Base-by-base conservation (phyloP, 2,329 filamentous ascomycete species). In the Pseudopyricularia cyperi region DNA sequence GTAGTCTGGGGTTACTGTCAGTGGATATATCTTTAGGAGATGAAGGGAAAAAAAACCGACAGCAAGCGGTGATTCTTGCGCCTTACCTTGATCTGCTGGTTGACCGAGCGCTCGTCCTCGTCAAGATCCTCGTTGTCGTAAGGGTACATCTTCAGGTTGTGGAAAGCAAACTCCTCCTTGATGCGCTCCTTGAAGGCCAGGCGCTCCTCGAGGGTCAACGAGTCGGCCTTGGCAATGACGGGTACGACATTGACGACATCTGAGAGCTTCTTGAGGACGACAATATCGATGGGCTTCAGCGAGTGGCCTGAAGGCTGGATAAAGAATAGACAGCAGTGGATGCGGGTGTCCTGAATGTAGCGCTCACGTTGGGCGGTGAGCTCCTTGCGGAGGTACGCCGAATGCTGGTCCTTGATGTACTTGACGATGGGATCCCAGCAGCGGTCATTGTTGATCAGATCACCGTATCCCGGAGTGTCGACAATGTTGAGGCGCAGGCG, bases 381-480 rank as follows among this genome's bases (percentile, higher is more conserved):
- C 73, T 98, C 93, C 80, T 98, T 98, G 72, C 93, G 88, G 62
- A 98, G 83, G 76, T 97, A 98, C 64, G 93, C 91, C 51, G 89
- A 96, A 79, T 98, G 93, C 77, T 98, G 93, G 73, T 98, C 93
- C 80, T 98, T 98, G 80, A 98, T 98, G 75, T 98, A 98, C 79
- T 98, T 98, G 79, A 98, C 91, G 69, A 98, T 98, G 57, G 93
- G 93, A 68, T 98, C 93, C 93, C 93, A 98, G 83, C 93, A 98
- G 79, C 93, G 87, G 75, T 98, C 93, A 72, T 98, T 98, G 82
- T 98, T 98, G 72, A 98, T 93, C 66, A 96, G 82, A 65, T 98
- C 93, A 66, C 93, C 93, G 65, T 98, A 98, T 58, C 93, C 93
- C 58, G 93, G 93, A 58, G 93, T 98, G 69, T 98, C 93, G 65